phyloP scores from a whole-genome alignment of 768 basidiomycete species.

The Melanogaster broomeanus region DNA sequence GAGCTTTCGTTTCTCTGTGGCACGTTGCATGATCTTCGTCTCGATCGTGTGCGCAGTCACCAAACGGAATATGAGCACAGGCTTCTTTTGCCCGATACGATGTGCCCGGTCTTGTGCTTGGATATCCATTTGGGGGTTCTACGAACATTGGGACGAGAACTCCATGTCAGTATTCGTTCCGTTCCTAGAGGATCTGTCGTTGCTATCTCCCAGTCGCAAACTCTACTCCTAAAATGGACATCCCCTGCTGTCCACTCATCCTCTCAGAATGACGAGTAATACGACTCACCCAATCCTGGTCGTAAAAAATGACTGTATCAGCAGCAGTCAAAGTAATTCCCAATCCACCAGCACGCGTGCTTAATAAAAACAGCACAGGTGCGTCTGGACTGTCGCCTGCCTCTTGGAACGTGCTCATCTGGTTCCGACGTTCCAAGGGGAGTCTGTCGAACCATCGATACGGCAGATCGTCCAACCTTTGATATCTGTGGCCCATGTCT shows the following conservation, averaged over 20 bases:
- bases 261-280: neutral
- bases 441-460: slow-evolving; percentile 86
- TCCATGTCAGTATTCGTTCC: slow-evolving; percentile 1
- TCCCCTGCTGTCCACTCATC: neutral
- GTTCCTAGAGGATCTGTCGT: neutral
- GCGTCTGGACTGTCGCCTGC: slow-evolving; percentile 62
- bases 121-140: slow-evolving; percentile 96
- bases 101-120: slow-evolving; percentile 97
- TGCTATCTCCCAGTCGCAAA: neutral
- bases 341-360: slow-evolving; percentile 93
- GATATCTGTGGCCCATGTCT: slow-evolving; percentile 77
- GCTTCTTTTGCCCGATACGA: slow-evolving; percentile 91
- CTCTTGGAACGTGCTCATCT: slow-evolving; percentile 85
- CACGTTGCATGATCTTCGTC: slow-evolving; percentile 87
- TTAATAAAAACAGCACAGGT: slow-evolving; percentile 80
- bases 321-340: slow-evolving; percentile 93
- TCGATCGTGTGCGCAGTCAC: slow-evolving; percentile 90
- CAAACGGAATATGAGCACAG: slow-evolving; percentile 87
- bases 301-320: slow-evolving; percentile 30
- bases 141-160: neutral
- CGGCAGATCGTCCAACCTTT: slow-evolving; percentile 87
- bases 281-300: slow-evolving; percentile 25
- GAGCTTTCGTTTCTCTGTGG: slow-evolving; percentile 82
- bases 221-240: neutral
- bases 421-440: slow-evolving; percentile 77